Base-by-base conservation (phyloP, 2,329 filamentous ascomycete genomes). In the Westerdykella aurantiaca region DNA sequence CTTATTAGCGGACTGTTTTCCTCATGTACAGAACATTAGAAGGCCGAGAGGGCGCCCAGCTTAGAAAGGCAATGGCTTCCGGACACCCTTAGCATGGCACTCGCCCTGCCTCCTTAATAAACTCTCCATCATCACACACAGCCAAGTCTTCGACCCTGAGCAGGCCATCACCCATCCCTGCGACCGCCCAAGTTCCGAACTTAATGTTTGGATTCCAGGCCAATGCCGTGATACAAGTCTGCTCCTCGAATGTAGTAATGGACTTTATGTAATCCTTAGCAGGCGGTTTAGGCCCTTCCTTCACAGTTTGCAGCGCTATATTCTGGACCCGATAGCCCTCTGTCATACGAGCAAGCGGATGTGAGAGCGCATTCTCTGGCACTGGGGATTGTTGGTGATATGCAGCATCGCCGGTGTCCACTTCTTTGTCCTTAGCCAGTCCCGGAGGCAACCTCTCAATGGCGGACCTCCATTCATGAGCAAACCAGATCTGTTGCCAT, bases 401-500 rank as follows among this genome's bases (percentile, higher is more conserved):
- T 18, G 5, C 35, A 17, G 35, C 14, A 13, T 38, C 35, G 12
- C 6, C 4, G 16, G 16, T 18, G 23, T 22, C 17, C 21, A 5
- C 21, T 29, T 31, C n/a, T 14, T 31, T 33, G 17, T 29, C n/a
- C 23, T 21, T 33, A 12, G 2, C 16, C 34, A 17, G 23, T 21
- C 11, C 16, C n/a, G 39, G 22, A 0, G 43, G 22, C 39, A 56
- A 31, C 2, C 53, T 29, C 1, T 51, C 46, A n/a, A 61, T 44
- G 1, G 54, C 47, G 3, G 47, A 46, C 16, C 70, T 56, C 77
- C 78, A 83, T 43, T 81, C 77, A 51, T 81, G 78, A 18, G 67
- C 60, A 50, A 81, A 81, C 75, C 79, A 80, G 6, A 66, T 72
- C 49, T 79, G 76, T 45, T 78, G 71, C 67, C 71, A 79, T 10